Evolutionary conservation across 208 protist genomes (phyloP).

Genomic region (Endotrypanum monterogeii): DNA sequence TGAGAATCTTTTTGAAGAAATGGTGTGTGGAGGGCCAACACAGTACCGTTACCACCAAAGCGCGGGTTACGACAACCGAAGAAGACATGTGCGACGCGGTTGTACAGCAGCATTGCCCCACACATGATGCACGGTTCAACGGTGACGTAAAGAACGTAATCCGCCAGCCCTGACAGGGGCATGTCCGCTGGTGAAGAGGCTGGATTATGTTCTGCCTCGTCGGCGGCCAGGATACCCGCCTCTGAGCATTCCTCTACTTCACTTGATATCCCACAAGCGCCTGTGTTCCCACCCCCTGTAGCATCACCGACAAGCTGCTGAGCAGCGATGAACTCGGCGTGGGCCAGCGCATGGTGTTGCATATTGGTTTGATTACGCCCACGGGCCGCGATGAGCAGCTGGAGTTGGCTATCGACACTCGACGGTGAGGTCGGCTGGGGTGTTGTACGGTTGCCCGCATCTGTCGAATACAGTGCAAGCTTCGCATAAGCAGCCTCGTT

Average conservation of each 20-base stretch:
- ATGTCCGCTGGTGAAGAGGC: neutral
- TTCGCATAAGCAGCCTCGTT: slow-evolving; percentile 22
- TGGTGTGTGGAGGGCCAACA: slow-evolving; percentile 67
- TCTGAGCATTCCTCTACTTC: neutral
- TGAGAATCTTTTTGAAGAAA: neutral
- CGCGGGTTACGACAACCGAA: slow-evolving; percentile 94
- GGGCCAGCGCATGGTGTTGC: slow-evolving; percentile 80
- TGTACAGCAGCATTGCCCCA: slow-evolving; percentile 83
- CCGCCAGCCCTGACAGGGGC: slow-evolving; percentile 27
- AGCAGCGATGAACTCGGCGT: slow-evolving; percentile 91
- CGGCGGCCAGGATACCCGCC: neutral
- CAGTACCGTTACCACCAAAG: slow-evolving; percentile 95
- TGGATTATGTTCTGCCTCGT: neutral
- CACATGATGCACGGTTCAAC: slow-evolving; percentile 97
- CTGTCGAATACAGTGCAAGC: neutral
- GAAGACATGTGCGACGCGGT: slow-evolving; percentile 76
- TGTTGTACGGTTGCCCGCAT: neutral
- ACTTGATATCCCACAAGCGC: neutral
- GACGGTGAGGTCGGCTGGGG: neutral
- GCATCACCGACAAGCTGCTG: slow-evolving; percentile 37
- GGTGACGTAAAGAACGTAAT: slow-evolving; percentile 93
- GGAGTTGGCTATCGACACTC: neutral
- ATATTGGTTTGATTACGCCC: slow-evolving; percentile 93
- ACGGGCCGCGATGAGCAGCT: slow-evolving; percentile 14
- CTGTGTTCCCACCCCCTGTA: neutral